phyloP scores from a whole-genome alignment of 2,329 filamentous ascomycete species.

The Onygenales sp. region DNA sequence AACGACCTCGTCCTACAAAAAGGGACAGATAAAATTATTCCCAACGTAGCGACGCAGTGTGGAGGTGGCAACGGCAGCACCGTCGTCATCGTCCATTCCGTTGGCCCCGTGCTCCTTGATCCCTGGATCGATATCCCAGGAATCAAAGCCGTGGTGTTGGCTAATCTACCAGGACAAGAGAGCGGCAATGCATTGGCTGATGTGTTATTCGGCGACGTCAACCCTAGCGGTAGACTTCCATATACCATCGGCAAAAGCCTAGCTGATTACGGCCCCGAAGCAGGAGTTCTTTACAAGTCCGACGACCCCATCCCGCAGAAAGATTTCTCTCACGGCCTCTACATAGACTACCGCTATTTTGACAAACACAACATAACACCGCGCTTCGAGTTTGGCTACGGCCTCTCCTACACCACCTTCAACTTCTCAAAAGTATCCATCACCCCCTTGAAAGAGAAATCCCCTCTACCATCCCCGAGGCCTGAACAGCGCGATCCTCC shows the following conservation, averaged over 20 bases:
- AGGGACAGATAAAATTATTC: slow-evolving; percentile 62
- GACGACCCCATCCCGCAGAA: slow-evolving; percentile 68
- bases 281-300: slow-evolving; percentile 58
- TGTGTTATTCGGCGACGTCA: slow-evolving; percentile 35
- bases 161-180: slow-evolving; percentile 53
- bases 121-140: slow-evolving; percentile 53
- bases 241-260: slow-evolving; percentile 52
- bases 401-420: slow-evolving; percentile 72
- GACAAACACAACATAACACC: slow-evolving; percentile 66
- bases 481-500: slow-evolving; percentile 41
- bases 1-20: slow-evolving; percentile 59
- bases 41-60: slow-evolving; percentile 58
- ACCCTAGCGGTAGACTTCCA: slow-evolving; percentile 47
- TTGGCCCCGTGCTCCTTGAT: slow-evolving; percentile 59
- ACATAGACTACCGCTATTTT: slow-evolving; percentile 84
- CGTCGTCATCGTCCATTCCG: slow-evolving; percentile 77
- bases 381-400: slow-evolving; percentile 78
- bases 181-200: slow-evolving; percentile 38
- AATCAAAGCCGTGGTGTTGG: slow-evolving; percentile 55
- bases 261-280: slow-evolving; percentile 56
- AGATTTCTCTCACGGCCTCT: slow-evolving; percentile 71
- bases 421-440: slow-evolving; percentile 48
- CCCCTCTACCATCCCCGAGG: slow-evolving; percentile 35
- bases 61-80: slow-evolving; percentile 55
- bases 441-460: slow-evolving; percentile 39